phyloP scores from a whole-genome alignment of 1,284 basidiomycete species.

The Puccinia triticina region DNA sequence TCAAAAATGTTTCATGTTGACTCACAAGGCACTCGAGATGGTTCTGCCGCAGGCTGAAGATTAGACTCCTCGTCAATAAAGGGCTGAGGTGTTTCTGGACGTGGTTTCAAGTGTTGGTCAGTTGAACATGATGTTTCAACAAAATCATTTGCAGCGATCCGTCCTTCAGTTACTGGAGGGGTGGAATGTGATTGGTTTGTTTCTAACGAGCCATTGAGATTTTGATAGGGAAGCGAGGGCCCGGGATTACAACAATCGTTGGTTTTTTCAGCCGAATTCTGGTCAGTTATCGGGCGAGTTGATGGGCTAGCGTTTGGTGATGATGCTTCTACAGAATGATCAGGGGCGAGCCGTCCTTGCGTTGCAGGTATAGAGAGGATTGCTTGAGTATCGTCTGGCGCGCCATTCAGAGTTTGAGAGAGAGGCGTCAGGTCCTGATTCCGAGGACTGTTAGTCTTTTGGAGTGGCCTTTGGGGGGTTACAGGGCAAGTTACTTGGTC shows the following conservation, averaged over 20 bases:
- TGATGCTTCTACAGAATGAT: not conserved
- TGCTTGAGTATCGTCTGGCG: not conserved
- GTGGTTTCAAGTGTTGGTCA: not conserved
- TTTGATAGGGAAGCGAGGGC: not conserved
- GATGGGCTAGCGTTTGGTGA: not conserved
- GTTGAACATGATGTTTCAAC: not conserved
- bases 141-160: not conserved
- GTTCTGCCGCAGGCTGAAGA: not conserved
- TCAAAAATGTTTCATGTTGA: not conserved
- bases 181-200: not conserved
- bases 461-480: not conserved
- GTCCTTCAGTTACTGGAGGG: not conserved
- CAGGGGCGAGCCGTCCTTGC: not conserved
- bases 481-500: not conserved
- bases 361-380: not conserved
- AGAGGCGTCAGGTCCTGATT: not conserved
- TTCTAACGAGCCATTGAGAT: not conserved
- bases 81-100: not conserved
- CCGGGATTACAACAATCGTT: not conserved
- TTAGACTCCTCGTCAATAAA: not conserved
- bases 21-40: slow-evolving; percentile 1
- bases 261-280: not conserved
- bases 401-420: slow-evolving; percentile 15
- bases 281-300: not conserved
- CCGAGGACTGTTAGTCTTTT: not conserved